Base-by-base conservation (phyloP, 2,329 filamentous ascomycete genomes). In the Truncatella angustata region DNA sequence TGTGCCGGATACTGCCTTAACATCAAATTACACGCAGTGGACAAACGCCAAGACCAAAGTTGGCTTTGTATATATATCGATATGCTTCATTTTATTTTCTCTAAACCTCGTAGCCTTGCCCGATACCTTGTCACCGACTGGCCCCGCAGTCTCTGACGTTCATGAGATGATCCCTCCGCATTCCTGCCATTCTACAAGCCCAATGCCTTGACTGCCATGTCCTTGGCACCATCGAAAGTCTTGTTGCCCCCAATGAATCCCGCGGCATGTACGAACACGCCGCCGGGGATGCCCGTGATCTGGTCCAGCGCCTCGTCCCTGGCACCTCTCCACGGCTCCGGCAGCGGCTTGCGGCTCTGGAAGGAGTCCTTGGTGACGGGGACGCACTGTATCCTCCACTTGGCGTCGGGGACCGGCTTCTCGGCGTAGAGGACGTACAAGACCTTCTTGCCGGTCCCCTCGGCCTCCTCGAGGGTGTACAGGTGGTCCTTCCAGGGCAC, bases 401-500 rank as follows among this genome's bases (percentile, higher is more conserved):
- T 96, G 65, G 87, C 80, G 58, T 82, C 87, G 42, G 85, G 82
- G 40, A 81, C 78, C 24, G 85, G 81, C 64, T 83, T 90, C 76
- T 99, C 93, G 0, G 91, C 88, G 72, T 97, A 97, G 23, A 97
- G 77, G 12, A 96, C 92, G 66, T 97, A 97, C 47, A 92, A 78
- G 4, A 93, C 85, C 24, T 69, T 64, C 50, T 63, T 58, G 6
- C 16, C 26, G 10, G 6, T 30, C 62, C 60, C 65, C 51, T 69
- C 74, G 18, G 70, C 64, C 61, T 79, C 79, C 73, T 99, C 94
- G 24, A 97, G 81, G 16, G 81, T 85, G 74, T 96, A 97, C 16
- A 99, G 80, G 70, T 99, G 94, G 65, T 97, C 93, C 70, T 96
- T 94, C 94, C 94, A 97, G 2, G 93, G 93, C 55, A 93, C 88